Base-by-base conservation (phyloP, 192 early-diverging fungal species). In the Coemansia sp. region DNA sequence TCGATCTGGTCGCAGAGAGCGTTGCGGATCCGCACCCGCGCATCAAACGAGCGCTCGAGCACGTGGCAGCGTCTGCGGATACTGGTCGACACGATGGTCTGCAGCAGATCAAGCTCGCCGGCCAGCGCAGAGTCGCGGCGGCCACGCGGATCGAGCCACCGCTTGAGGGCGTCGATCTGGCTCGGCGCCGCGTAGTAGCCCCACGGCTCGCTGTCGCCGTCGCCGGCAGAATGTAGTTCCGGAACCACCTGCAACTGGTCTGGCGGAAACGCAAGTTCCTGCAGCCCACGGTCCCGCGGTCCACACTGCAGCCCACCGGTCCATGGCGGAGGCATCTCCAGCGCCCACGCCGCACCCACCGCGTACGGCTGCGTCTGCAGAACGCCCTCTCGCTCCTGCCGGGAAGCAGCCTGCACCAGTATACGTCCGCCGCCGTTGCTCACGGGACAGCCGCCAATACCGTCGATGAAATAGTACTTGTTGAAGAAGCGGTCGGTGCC, bases 381-480 rank as follows among this genome's bases (percentile, higher is more conserved):
- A 7, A 48, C 70, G 38, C 67, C 70, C 0, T 21, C 44, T 16
- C 61, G 61, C 53, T 92, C 91, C 9, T 70, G 61, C 9, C 65
- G 60, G 0, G 76, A 71, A 2, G 89, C 86, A 11, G 75, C 81
- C 52, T 86, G 88, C 16, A 87, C 89, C 69, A 85, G 89, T n/a
- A 88, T 68, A 42, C 81, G 78, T 19, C 88, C 89, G 0, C 89
- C 78, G 23, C 84, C 87, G 18, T 68, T 67, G 5, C 65, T 69
- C n/a, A 65, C 16, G 19, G 76, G 66, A 6, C 82, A 82, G 21
- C 86, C 85, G 43, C 91, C 91, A 38, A 92, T 83, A 37, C 88
- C 85, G 69, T 98, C 97, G 71, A 97, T 88, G 78, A 90, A 96
- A 84, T 91, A 98, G 71, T 98, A 97, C 45, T 88, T 83, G 74